Conservation (phyloP, 257 asterid genomes). For the Petrea volubilis region DNA sequence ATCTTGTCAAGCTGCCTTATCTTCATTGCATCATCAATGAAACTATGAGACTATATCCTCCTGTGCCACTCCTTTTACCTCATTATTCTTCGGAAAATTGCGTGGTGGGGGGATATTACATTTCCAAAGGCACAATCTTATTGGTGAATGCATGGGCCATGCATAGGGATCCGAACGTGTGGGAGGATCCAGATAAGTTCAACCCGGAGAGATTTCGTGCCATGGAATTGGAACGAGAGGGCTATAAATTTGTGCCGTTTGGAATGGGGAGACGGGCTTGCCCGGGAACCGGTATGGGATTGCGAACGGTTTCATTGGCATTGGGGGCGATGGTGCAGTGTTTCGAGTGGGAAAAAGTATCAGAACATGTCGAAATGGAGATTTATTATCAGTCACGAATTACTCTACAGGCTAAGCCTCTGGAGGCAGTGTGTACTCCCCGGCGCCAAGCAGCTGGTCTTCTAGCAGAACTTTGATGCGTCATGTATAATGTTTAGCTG, state of each 20-base stretch:
- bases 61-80: slow-evolving; percentile 54
- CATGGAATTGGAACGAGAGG: slow-evolving; percentile 31
- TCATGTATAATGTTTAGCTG: not conserved
- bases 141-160: slow-evolving; percentile 55
- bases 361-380: slow-evolving; percentile 24
- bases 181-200: slow-evolving; percentile 56
- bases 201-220: slow-evolving; percentile 47
- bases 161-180: slow-evolving; percentile 54
- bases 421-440: slow-evolving; percentile 45
- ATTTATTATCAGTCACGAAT: not conserved
- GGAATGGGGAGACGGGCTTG: slow-evolving; percentile 66
- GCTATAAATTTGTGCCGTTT: slow-evolving; percentile 46
- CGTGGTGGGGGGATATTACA: slow-evolving; percentile 37
- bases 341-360: slow-evolving; percentile 46
- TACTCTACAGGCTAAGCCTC: slow-evolving; percentile 32
- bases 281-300: slow-evolving; percentile 49
- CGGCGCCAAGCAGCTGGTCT: slow-evolving; percentile 28
- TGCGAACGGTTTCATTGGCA: slow-evolving; percentile 41
- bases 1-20: slow-evolving; percentile 50
- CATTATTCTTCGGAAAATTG: slow-evolving; percentile 43
- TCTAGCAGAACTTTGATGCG: slow-evolving; percentile 29
- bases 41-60: slow-evolving; percentile 49
- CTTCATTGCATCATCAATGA: slow-evolving; percentile 53
- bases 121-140: slow-evolving; percentile 43
- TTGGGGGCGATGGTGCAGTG: slow-evolving; percentile 58